Evolutionary conservation across 768 basidiomycete species (phyloP), one percentile per base, ranked within the genome.

Genomic region (Amanita phalloides): DNA sequence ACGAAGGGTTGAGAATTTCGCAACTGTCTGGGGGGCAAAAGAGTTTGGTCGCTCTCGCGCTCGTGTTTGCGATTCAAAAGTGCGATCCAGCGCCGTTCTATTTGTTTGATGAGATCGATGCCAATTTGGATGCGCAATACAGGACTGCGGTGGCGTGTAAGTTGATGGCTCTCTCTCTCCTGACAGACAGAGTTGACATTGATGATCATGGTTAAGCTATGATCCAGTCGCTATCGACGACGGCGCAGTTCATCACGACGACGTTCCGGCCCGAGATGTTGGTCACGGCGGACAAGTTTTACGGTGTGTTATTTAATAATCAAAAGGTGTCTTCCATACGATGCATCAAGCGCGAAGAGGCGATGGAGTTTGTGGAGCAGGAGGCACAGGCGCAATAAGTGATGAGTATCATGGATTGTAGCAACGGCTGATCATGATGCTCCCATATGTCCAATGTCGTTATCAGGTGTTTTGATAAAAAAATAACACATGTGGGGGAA

Each of bases 31-130:
- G 96, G 50, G 96, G 96, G 4, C 96, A 99, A 58, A 98, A 98
- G 65, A 94, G 93, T 0, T 73, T 99, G 6, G 96, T 98, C 9
- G 96, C 96, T 0, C 81, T 99, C 28, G 92, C 96, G 2, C 86
- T 90, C 32, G 94, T 99, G 23, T 98, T 99, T 61, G 92, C 95
- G 13, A 98, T 98, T 58, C 96, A 99, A 68, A 97, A 96, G 68
- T 98, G 95, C 63, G 96, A 99, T 61, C 96, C 96, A 1, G 95
- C 96, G 0, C 96, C 96, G 1, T 99, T 99, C 72, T 98, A 98
- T 66, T 75, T 99, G n/a, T 98, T 99, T 60, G 96, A 99, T 63
- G 96, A 87, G 85, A 98, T 99, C 62, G 96, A 99, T 61, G 96
- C 96, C 49, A 97, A 97, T 60, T 75, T 99, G 44, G 95, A 97